Base-by-base conservation (phyloP, 306 rosid species). In the Cucumis hystrix region DNA sequence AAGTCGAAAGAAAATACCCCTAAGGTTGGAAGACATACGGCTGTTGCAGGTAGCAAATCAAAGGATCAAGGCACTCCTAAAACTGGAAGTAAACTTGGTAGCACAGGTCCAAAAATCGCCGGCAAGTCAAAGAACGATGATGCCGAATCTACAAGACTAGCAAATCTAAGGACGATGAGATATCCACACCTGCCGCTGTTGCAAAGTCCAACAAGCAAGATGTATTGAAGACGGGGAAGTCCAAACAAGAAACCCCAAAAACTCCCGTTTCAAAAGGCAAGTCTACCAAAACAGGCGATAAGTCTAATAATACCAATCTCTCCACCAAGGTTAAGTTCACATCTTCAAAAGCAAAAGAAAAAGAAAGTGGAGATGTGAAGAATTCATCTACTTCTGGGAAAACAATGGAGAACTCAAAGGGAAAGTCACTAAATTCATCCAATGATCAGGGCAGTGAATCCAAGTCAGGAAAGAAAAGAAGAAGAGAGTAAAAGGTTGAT, bases 381-480 rank as follows among this genome's bases (percentile, higher is more conserved):
- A 39, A 73, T 70, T 83, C 89, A 0, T 58, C 67, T 25, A 88
- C 86, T 79, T 81, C 89, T 7, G 78, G 78, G 17, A 76, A 80
- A 56, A 77, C 70, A 51, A 60, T 51, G 7, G 92, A 90, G 61
- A 83, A 79, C 10, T 62, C 77, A 0, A 91, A 89, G 87, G 86
- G 83, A 12, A 94, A 87, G 88, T 66, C 83, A 3, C 77, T 77
- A 67, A 79, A 76, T 79, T 80, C 86, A 77, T 82, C 91, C 18
- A 89, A 88, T 82, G 86, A 67, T 30, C 86, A 79, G 65, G 87
- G 84, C 75, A 86, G 74, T 14, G 85, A 79, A 70, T 66, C 61
- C 70, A 94, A 88, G 89, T 59, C 82, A 13, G 98, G 96, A 62
- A 92, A 88, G 90, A 95, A 92, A 79, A 89, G 97, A 57, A 83